Percentiles rank a stretch among this genome's conserved stretches.
phyloP scores from a whole-genome alignment of 306 rosid genomes.

The Sechiopsis laciniata region DNA sequence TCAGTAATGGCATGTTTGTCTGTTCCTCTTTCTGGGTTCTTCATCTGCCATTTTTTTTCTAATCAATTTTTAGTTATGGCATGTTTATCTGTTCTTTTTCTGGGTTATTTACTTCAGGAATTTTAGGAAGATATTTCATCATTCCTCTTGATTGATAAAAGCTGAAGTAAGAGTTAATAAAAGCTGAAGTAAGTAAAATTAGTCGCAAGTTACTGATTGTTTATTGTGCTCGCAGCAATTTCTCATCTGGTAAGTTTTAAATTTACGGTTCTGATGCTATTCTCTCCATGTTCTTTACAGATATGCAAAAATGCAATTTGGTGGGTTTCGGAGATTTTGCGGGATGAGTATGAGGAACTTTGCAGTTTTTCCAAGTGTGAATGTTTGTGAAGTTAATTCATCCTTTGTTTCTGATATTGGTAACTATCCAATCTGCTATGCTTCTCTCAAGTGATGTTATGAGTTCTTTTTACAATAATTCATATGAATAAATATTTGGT shows the following conservation, averaged over 20 bases:
- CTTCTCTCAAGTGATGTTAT: background rate
- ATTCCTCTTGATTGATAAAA: background rate
- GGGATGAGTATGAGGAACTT: background rate
- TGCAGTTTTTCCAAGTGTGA: background rate
- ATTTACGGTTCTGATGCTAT: background rate
- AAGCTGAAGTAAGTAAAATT: background rate
- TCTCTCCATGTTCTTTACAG: background rate
- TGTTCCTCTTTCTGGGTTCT: too few relatives aligned
- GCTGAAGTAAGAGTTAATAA: background rate
- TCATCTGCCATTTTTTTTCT: too few relatives aligned
- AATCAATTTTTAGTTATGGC: too few relatives aligned
- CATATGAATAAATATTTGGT: background rate
- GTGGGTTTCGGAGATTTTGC: conserved; percentile 13
- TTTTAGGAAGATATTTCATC: background rate
- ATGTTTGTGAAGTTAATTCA: background rate
- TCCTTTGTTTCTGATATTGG: conserved; percentile 16
- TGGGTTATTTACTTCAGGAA: background rate
- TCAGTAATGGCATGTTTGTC: too few relatives aligned
- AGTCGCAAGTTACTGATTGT: too few relatives aligned
- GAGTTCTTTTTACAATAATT: background rate
- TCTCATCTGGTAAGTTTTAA: background rate
- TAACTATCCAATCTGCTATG: background rate
- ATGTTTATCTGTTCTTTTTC: background rate
- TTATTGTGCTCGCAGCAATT: background rate
- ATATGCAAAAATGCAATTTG: background rate